Conservation (phyloP, 345 rosid genomes). For the Carallia brachiata region DNA sequence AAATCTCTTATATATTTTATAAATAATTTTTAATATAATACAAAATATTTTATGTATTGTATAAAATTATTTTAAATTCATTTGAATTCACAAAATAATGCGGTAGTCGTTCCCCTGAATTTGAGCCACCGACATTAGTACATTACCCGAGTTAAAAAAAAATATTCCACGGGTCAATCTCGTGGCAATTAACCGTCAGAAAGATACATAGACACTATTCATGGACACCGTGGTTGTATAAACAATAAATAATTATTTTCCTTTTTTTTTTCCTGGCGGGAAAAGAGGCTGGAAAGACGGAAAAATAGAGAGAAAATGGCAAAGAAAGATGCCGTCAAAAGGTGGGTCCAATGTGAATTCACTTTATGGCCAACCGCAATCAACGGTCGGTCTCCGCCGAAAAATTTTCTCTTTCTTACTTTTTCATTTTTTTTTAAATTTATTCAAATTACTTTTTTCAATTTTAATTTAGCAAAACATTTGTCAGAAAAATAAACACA, state of each 20-base stretch:
- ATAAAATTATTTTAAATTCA: too few species aligned
- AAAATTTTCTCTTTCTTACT: constrained; percentile 6
- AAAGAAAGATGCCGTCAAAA: constrained; percentile 50
- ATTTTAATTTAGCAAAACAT: too few species aligned
- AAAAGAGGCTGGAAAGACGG: not conserved
- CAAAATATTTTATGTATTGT: too few species aligned
- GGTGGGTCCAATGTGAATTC: constrained; percentile 45
- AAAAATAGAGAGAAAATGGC: constrained; percentile 28
- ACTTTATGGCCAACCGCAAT: constrained; percentile 94
- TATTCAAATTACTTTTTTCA: too few species aligned
- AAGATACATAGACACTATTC: not conserved
- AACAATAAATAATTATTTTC: not conserved
- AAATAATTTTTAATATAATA: too few species aligned
- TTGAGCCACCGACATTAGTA: constrained; percentile 70
- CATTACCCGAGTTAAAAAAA: constrained; percentile 29
- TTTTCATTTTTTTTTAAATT: not conserved
- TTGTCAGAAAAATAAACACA: too few species aligned
- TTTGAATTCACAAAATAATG: too few species aligned
- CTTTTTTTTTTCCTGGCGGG: not conserved
- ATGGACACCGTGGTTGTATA: constrained; percentile 4
- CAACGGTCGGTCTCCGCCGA: constrained; percentile 74
- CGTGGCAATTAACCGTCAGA: constrained; percentile 18
- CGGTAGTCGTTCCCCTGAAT: too few species aligned
- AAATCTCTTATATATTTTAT: too few species aligned
- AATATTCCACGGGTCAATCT: not conserved